Evolutionary conservation across 306 rosid species (phyloP), one percentile per base, ranked within the genome.

Genomic region (Fragaria vesca): DNA sequence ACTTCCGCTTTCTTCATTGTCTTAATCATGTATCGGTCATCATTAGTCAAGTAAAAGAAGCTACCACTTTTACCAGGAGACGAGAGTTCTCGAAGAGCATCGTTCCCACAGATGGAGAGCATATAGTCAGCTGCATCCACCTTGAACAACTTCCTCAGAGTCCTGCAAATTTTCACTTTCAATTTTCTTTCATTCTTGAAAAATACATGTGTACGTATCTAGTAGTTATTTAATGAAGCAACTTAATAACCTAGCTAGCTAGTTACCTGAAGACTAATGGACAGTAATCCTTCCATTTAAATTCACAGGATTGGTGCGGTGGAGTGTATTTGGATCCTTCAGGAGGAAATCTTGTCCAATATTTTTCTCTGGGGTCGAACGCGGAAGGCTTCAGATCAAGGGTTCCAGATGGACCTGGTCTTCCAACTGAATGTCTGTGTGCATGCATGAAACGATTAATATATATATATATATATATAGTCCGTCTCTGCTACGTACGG

Each of bases 51-150:
- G 91, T 92, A 94, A 85, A 94, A 94, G 83, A 92, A 94, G 79
- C 97, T 94, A 2, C 98, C 98, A 82, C 98, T 94, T 87, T 94
- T 94, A 45, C 98, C 98, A 1, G 98, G 98, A 72, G 98, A 94
- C 13, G 90, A 94, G 65, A 94, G 94, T 72, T 92, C 97, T 1
- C 97, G 91, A 79, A 94, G 97, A 6, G 98, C 98, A 1, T 94
- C 97, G 17, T 81, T 89, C 78, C 98, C 97, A 38, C 98, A 94
- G 30, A 94, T 82, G 2, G 98, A 94, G 78, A 94, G 74, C 98
- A 94, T 94, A 81, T 92, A 94, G 83, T 94, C 97, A n/a, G 98
- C 97, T 61, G 97, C 87, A 83, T 94, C 98, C 73, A 94, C 97
- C 43, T 87, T 89, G 91, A 94, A 94, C 83, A 94, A 86, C 85